Percentiles rank a stretch among this genome's conserved stretches.
phyloP scores from a whole-genome alignment of 2,329 filamentous ascomycete species.

The Cladosporium cucumerinum region DNA sequence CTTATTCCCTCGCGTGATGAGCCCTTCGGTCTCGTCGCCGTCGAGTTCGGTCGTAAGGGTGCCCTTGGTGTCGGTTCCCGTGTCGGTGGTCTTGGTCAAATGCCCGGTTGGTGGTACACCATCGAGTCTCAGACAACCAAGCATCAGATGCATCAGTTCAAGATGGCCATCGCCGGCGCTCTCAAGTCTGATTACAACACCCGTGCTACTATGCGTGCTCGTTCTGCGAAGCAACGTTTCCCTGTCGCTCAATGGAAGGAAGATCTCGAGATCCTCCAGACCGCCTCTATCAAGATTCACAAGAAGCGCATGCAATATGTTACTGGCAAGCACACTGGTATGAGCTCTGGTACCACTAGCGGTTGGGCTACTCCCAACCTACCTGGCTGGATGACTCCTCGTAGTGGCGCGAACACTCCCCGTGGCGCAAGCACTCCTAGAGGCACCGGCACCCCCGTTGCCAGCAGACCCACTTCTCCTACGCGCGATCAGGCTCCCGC shows the following conservation, averaged over 20 bases:
- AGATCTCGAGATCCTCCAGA: constrained; percentile 60
- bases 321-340: constrained; percentile 14
- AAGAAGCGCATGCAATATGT: constrained; percentile 40
- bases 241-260: constrained; percentile 66
- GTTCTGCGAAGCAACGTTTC: constrained; percentile 63
- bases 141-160: constrained; percentile 64
- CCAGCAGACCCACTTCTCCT: constrained; percentile 31
- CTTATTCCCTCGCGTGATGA: constrained; percentile 67
- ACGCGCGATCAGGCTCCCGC: constrained; percentile 27
- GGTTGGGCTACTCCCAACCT: constrained; percentile 34
- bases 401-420: constrained; percentile 44
- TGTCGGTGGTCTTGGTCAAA: constrained; percentile 65
- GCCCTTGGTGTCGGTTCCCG: constrained; percentile 64
- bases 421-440: constrained; percentile 40
- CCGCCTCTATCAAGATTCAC: constrained; percentile 57
- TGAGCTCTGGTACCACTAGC: constrained; percentile 24
- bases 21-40: constrained; percentile 65
- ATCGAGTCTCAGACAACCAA: constrained; percentile 62
- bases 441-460: constrained; percentile 37
- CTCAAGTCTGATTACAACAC: constrained; percentile 55
- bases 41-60: constrained; percentile 66
- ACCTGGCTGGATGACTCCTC: constrained; percentile 38
- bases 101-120: constrained; percentile 70
- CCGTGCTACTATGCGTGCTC: constrained; percentile 61
- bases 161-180: constrained; percentile 60